Base-by-base conservation (phyloP, 805 yeast genomes). In the Komagataella kurtzmanii region DNA sequence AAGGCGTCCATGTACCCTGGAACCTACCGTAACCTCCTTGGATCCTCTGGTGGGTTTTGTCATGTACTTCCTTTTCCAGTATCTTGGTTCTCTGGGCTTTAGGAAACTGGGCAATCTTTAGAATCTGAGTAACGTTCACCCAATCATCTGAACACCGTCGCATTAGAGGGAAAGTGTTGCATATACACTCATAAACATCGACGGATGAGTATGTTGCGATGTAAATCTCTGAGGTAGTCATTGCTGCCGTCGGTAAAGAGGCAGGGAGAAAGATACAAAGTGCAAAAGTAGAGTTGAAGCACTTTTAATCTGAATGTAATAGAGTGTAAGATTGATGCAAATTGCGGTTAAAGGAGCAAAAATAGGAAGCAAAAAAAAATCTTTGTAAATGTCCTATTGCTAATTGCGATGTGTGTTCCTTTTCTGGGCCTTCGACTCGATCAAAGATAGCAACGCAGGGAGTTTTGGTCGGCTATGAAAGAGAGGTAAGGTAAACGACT, bases 111-210 rank as follows among this genome's bases (percentile, higher is more conserved):
- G 90, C 89, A 54, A 85, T 80, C 62, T 86, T 85, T 57, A 86
- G 70, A 44, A 85, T 82, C 62, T 86, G 95, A 0, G 95, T 86
- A 19, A 89, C 88, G 61, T 86, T 86, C 51, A 93, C 88, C 98
- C 98, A 93, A 58, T 90, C 86, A 64, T 93, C 99, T 49, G 77
- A 74, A 54, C 87, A 82, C 53, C 98, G 74, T 59, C 98, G 79
- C 98, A 93, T 93, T 51, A 86, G 75, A 23, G 88, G 86, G 43
- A 84, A 83, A 50, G 82, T 87, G 40, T 77, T 72, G 19, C 44
- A 48, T 46, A 86, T 76, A 61, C 81, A 77, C 61, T 83, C 89
- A 61, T 65, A 74, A 6, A 76, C 81, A 50, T 76, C 80, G 1
- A 73, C 71, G 58, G 64, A 45, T 3, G 79, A 72, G 57, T 76